These are phyloP conservation scores for Melampsora americana DNA, from an alignment of 1,284 basidiomycete species.

Conservation along the genomic window DNA sequence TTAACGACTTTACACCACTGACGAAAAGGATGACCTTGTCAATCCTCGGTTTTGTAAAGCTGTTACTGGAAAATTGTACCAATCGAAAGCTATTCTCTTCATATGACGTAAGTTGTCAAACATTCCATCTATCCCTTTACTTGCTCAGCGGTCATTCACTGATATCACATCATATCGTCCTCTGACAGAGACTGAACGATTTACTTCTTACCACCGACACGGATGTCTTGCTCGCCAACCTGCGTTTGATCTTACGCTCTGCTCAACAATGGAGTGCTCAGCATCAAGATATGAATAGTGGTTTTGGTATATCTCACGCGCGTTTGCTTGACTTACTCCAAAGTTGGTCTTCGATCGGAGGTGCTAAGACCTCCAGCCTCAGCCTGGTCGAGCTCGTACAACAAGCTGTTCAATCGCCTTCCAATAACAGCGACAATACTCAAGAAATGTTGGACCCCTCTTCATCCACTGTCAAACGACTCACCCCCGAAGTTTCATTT, in stretches of 20 bases:
- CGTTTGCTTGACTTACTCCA: constrained; percentile 42
- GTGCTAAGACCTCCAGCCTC: constrained; percentile 5
- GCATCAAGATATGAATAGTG: constrained; percentile 40
- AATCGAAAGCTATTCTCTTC: constrained; percentile 95
- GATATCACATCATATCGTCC: constrained; percentile 39
- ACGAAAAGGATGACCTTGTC: constrained; percentile 75
- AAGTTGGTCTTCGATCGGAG: constrained; percentile 34
- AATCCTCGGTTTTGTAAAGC: constrained; percentile 79
- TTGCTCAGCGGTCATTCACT: constrained; percentile 32
- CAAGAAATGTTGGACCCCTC: constrained; percentile 2
- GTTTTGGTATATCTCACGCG: constrained; percentile 42
- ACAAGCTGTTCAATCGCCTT: constrained; percentile 11
- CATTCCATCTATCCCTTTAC: background rate
- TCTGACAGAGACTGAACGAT: constrained; percentile 74
- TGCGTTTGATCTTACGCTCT: constrained; percentile 83
- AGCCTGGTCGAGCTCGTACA: constrained; percentile 34
- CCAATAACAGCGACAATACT: background rate
- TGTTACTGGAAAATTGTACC: constrained; percentile 94
- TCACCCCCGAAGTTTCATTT: constrained; percentile 28
- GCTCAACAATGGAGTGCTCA: constrained; percentile 69
- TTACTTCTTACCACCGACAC: constrained; percentile 83
- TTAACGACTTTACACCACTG: constrained; percentile 70
- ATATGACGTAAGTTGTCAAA: constrained; percentile 73
- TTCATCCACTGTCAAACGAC: background rate
- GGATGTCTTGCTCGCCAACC: constrained; percentile 76